A percentile compares a stretch with the other conserved stretches of the same genome.
Evolutionary conservation across 164 flowering plant species (phyloP).

Genomic region (Protea cynaroides): DNA sequence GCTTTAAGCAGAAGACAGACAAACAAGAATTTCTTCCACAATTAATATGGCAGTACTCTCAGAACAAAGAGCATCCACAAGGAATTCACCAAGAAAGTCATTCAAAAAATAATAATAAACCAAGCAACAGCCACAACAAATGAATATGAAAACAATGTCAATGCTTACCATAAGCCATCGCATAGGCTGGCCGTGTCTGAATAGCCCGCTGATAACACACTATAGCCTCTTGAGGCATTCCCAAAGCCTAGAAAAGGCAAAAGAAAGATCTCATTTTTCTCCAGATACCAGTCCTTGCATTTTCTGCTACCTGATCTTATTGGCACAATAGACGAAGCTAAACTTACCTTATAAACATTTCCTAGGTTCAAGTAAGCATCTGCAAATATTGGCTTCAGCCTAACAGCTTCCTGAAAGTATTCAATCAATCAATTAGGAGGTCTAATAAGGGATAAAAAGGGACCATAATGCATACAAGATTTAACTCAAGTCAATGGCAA

Average conservation of each 20-base stretch:
- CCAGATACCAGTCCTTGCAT: constrained; percentile 34
- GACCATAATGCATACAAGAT: too few relatives aligned
- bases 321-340: constrained; percentile 22
- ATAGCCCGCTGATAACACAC: constrained; percentile 83
- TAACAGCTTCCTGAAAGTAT: constrained; percentile 79
- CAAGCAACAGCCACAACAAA: too few relatives aligned
- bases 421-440: background rate
- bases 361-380: constrained; percentile 92
- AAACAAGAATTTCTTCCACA: too few relatives aligned
- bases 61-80: too few relatives aligned
- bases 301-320: constrained; percentile 36
- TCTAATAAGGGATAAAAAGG: background rate
- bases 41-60: too few relatives aligned
- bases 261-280: constrained; percentile 38
- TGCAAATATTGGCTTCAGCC: constrained; percentile 73
- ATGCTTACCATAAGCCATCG: constrained; percentile 84
- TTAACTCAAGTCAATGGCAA: too few relatives aligned
- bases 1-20: too few relatives aligned
- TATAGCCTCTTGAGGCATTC: constrained; percentile 91
- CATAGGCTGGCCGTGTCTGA: constrained; percentile 79
- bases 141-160: background rate
- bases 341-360: constrained; percentile 94
- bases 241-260: constrained; percentile 77
- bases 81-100: too few relatives aligned
- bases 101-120: too few relatives aligned